These are phyloP conservation scores for Beauveria asiatica DNA, from an alignment of 2,329 filamentous ascomycete genomes.

Conservation along the genomic window DNA sequence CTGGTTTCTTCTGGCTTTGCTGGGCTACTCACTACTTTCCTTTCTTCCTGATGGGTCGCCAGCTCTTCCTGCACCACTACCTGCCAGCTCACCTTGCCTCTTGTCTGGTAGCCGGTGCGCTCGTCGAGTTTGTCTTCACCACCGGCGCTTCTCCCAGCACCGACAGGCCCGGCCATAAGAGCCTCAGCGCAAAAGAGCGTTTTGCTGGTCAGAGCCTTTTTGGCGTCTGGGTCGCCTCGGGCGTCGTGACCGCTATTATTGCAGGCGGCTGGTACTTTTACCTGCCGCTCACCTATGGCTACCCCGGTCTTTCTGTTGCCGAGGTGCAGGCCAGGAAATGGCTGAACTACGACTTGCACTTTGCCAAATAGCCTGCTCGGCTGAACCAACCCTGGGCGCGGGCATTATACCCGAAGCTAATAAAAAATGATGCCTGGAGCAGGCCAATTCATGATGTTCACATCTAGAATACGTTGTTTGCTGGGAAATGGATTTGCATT, in stretches of 20 bases:
- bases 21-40: slow-evolving; percentile 97
- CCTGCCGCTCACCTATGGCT: slow-evolving; percentile 89
- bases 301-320: slow-evolving; percentile 73
- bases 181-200: slow-evolving; percentile 72
- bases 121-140: slow-evolving; percentile 95
- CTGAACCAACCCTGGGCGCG: not conserved
- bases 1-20: slow-evolving; percentile 96
- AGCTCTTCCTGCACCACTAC: slow-evolving; percentile 97
- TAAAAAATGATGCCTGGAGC: not conserved
- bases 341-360: slow-evolving; percentile 95
- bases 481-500: not conserved
- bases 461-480: not conserved
- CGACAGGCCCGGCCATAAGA: slow-evolving; percentile 43
- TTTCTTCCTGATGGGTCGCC: slow-evolving; percentile 96
- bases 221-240: slow-evolving; percentile 69
- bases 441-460: not conserved
- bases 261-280: slow-evolving; percentile 86
- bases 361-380: slow-evolving; percentile 63
- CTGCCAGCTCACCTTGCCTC: slow-evolving; percentile 90
- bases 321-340: slow-evolving; percentile 82
- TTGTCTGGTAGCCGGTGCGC: slow-evolving; percentile 76
- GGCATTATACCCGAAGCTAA: not conserved
- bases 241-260: slow-evolving; percentile 58
- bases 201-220: slow-evolving; percentile 70
- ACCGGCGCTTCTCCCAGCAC: slow-evolving; percentile 53